Evolutionary conservation across 768 basidiomycete genomes (phyloP), one percentile per base, ranked within the genome.

Genomic region (Termitomyces sp.): DNA sequence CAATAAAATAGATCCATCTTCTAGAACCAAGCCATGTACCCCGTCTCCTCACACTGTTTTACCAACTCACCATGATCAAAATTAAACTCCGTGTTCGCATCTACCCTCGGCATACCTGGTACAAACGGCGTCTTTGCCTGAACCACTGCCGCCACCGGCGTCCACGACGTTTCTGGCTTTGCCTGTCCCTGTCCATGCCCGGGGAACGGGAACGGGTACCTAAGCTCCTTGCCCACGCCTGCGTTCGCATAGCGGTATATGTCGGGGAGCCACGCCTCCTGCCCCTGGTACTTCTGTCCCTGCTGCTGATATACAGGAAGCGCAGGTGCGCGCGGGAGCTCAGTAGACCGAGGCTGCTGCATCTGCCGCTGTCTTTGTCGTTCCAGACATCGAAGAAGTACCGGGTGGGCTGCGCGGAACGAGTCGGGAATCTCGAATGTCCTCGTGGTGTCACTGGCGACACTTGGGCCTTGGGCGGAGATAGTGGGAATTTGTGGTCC

Each of bases 1-100:
- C 34, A 4, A 36, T 36, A 33, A 47, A 34, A 27, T 27, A 36
- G 20, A 33, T n/a, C 22, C 31, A n/a, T 5, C n/a, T 22, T 34
- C 70, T 72, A 86, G 65, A 87, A 87, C 85, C 85, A 87, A 24
- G 84, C 83, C 85, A 87, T 86, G 67, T 84, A 86, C 57, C 81
- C 82, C 37, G 83, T 85, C 63, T 80, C 84, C 63, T 81, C 82
- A 59, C 83, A 71, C 48, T 81, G 78, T 48, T 76, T 81, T 60
- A 54, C 39, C n/a, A 87, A 66, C 22, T 82, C 84, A 5, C 85
- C 85, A 64, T 84, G 77, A 60, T 86, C 85, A 65, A 86, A 82
- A 68, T 86, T 85, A 63, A 83, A 82, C 36, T 76, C 77, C 58
- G 78, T 77, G 57, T 82, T 78, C 62, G 80, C 79, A 45, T 76